phyloP scores from a whole-genome alignment of 23 red algal species.

The Gracilariopsis chorda region DNA sequence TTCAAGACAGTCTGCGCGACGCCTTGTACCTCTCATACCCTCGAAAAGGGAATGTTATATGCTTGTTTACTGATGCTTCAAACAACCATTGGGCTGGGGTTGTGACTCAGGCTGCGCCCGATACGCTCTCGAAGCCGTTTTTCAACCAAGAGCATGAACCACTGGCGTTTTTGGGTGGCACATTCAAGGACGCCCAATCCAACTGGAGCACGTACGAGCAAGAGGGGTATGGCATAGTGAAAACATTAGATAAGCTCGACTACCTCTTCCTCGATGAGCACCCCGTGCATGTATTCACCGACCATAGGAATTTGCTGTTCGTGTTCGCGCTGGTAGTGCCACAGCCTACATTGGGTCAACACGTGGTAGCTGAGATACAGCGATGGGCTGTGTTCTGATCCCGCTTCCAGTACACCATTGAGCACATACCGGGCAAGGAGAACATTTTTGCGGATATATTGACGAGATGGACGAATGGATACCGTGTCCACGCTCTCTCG shows the following conservation, averaged over 20 bases:
- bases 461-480: slow-evolving; percentile 25
- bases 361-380: slow-evolving; percentile 6
- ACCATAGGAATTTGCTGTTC: slow-evolving; percentile 35
- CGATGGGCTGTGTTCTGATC: slow-evolving; percentile 42
- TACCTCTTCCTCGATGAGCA: slow-evolving; percentile 5
- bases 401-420: slow-evolving; percentile 20
- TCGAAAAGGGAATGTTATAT: background rate
- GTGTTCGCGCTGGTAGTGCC: slow-evolving; percentile 9
- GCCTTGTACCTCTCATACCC: background rate
- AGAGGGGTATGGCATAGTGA: background rate
- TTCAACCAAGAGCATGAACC: background rate
- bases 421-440: slow-evolving; percentile 21
- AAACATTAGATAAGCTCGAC: background rate
- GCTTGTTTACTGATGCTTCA: background rate
- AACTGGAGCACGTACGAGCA: background rate
- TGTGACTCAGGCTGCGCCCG: background rate
- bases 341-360: slow-evolving; percentile 12
- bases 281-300: background rate
- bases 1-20: slow-evolving; percentile 10
- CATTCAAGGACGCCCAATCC: background rate
- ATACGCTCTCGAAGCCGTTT: background rate
- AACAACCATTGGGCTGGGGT: background rate
- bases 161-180: background rate
- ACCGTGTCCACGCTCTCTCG: background rate
- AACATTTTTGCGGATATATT: slow-evolving; percentile 48